Evolutionary conservation across 805 yeast species (phyloP).

Genomic region (Jamesozyma spencerorum): DNA sequence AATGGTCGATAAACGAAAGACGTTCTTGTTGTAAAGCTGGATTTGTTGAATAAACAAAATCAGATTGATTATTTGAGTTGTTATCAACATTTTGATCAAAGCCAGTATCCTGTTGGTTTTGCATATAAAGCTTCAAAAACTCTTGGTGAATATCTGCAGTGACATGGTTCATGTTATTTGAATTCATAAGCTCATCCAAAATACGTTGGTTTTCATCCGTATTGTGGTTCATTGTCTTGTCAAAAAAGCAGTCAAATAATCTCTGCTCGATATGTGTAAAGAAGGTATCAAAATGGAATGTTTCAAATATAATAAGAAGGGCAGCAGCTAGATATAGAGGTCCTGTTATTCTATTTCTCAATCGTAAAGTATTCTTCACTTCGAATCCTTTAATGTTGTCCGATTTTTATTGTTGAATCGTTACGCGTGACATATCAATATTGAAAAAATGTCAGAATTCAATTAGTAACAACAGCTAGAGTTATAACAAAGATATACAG

Average conservation of each 20-base stretch:
- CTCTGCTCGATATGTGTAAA: too few species aligned
- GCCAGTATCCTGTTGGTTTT: background rate
- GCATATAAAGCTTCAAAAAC: background rate
- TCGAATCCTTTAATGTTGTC: background rate
- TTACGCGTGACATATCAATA: too few species aligned
- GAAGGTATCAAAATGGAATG: too few species aligned
- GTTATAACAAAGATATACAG: background rate
- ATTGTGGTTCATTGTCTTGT: constrained; percentile 1
- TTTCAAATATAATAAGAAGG: too few species aligned
- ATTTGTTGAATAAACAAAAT: constrained; percentile 5
- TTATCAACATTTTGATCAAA: background rate
- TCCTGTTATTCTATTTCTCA: background rate
- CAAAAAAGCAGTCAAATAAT: background rate
- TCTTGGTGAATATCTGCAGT: background rate
- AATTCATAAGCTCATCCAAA: constrained; percentile 8
- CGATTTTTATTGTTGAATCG: background rate
- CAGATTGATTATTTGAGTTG: background rate
- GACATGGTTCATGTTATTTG: background rate
- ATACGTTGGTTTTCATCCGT: constrained; percentile 8
- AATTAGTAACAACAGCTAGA: background rate
- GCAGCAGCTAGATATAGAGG: too few species aligned
- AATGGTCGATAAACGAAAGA: constrained; percentile 9
- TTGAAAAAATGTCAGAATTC: too few species aligned
- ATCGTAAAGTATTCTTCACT: background rate
- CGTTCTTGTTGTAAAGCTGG: constrained; percentile 23